A percentile compares a stretch with the other conserved stretches of the same genome.
Evolutionary conservation across 139 green algal species (phyloP).

Genomic region (Closterium sp.): DNA sequence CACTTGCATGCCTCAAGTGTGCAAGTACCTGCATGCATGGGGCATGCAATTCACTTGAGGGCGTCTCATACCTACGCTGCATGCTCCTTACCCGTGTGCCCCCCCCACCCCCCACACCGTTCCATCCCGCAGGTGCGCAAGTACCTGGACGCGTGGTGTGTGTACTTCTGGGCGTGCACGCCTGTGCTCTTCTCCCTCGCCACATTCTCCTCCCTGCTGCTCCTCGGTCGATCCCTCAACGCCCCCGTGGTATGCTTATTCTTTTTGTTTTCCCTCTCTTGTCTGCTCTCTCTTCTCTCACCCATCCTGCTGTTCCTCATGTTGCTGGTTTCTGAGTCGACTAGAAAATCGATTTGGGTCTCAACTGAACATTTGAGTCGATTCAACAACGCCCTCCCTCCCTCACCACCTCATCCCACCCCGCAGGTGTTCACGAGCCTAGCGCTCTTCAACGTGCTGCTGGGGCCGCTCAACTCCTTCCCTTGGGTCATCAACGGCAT

Average conservation of each 20-base stretch:
- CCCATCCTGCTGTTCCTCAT: neutral
- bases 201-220: conserved; percentile 68
- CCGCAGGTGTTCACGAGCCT: conserved; percentile 68
- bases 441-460: conserved; percentile 85
- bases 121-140: conserved; percentile 62
- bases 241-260: no score
- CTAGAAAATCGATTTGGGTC: no score
- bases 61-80: neutral
- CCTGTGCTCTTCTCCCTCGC: conserved; percentile 66
- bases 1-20: neutral
- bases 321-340: neutral
- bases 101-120: no score
- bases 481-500: conserved; percentile 82
- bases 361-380: no score
- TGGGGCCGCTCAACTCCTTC: conserved; percentile 79
- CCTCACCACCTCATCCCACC: neutral
- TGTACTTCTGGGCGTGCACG: conserved; percentile 82
- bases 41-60: neutral
- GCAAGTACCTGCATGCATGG: neutral
- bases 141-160: conserved; percentile 88
- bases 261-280: neutral
- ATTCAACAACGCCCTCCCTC: neutral
- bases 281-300: neutral
- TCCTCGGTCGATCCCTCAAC: conserved; percentile 54
- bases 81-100: neutral